Evolutionary conservation across 1,139 yeast genomes (phyloP).

Genomic region (Kurtzmaniella natalensis): DNA sequence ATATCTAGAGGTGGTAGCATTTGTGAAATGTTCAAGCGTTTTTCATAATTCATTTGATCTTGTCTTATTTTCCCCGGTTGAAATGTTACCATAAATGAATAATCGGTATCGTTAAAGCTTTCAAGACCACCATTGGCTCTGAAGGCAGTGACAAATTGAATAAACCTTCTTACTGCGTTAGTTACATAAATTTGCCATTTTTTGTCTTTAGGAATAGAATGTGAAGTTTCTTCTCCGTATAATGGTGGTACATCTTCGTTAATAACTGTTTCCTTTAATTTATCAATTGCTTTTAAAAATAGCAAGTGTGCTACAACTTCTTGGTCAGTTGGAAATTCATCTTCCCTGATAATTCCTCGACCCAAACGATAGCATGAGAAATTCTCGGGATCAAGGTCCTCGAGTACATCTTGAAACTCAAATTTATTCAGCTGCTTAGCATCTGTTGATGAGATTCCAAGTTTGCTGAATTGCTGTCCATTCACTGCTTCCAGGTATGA

Average conservation of each 20-base stretch:
- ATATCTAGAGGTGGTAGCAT: conserved; percentile 28
- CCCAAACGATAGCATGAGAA: too few species aligned
- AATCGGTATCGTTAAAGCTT: background rate
- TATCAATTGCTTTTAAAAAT: conserved; percentile 23
- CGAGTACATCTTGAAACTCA: too few species aligned
- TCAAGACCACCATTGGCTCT: background rate
- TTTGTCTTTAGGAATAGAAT: conserved; percentile 9
- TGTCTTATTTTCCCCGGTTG: too few species aligned
- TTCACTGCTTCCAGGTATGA: too few species aligned
- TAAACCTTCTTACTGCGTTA: background rate
- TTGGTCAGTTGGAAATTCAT: conserved; percentile 12
- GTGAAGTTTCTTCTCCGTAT: background rate
- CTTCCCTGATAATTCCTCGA: too few species aligned
- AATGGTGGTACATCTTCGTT: background rate
- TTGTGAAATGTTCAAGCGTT: background rate
- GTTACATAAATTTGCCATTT: conserved; percentile 1
- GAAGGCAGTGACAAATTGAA: background rate
- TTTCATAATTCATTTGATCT: too few species aligned
- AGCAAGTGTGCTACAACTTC: conserved; percentile 27
- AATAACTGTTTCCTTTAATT: conserved; percentile 15
- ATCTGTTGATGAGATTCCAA: too few species aligned
- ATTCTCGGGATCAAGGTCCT: too few species aligned
- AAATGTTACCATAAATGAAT: too few species aligned
- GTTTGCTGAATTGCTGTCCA: too few species aligned
- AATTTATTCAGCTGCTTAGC: too few species aligned